Evolutionary conservation across 805 yeast genomes (phyloP).

Genomic region (Sporopachydermia lactativora): DNA sequence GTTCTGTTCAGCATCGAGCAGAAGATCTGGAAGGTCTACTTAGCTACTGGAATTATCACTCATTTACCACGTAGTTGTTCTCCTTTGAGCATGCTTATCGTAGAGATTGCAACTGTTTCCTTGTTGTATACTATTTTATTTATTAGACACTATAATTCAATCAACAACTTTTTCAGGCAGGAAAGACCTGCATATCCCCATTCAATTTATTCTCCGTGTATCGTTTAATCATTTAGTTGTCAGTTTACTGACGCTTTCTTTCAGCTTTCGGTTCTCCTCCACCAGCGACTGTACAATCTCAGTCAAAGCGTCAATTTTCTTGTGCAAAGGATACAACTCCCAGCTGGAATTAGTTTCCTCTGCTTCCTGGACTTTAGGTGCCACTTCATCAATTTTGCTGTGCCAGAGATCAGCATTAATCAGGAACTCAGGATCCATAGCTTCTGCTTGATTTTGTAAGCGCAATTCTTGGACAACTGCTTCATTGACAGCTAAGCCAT

Average conservation of each 20-base stretch:
- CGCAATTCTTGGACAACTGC: constrained; percentile 17
- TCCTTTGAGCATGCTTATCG: no score
- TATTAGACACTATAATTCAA: no score
- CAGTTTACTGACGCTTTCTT: neutral
- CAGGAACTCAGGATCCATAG: constrained; percentile 54
- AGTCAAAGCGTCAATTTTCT: constrained; percentile 10
- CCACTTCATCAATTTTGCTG: constrained; percentile 30
- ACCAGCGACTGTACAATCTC: constrained; percentile 7
- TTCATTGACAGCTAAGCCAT: constrained; percentile 23
- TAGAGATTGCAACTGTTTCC: no score
- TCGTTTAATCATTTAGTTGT: no score
- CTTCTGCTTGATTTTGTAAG: constrained; percentile 48
- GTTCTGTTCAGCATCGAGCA: no score
- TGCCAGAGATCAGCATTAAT: constrained; percentile 37
- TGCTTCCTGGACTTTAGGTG: constrained; percentile 49
- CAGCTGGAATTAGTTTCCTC: constrained; percentile 41
- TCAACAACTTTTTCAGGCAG: no score
- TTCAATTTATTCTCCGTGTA: no score
- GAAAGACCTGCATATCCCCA: no score
- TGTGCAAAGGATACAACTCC: constrained; percentile 27
- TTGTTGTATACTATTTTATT: no score
- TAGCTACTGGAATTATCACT: no score
- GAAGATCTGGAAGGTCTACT: no score
- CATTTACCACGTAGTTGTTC: no score
- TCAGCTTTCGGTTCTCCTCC: constrained; percentile 1